phyloP scores from a whole-genome alignment of 179 eudicot genomes.

The Corrigiola litoralis region DNA sequence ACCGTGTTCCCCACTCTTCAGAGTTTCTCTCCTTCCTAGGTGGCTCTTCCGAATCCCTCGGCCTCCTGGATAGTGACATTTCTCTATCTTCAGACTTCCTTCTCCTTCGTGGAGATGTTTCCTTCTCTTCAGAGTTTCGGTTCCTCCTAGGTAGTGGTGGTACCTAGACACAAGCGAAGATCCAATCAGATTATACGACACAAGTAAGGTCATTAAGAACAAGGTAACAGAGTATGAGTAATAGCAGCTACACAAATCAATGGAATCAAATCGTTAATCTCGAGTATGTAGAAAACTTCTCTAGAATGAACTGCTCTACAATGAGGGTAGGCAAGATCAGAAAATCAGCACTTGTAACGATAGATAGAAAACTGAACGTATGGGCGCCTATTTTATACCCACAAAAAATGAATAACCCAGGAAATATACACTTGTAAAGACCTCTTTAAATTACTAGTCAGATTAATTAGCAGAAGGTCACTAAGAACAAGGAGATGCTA shows the following conservation, averaged over 20 bases:
- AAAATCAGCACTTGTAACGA: neutral
- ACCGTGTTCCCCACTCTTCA: constrained; percentile 13
- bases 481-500: no score
- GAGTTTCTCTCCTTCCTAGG: constrained; percentile 42
- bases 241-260: neutral
- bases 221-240: neutral
- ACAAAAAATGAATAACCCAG: no score
- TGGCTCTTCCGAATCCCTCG: constrained; percentile 15
- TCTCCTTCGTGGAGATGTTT: no score
- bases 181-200: neutral
- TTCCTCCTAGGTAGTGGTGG: constrained; percentile 70
- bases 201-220: neutral
- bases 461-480: no score
- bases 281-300: no score
- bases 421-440: no score
- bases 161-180: constrained; percentile 30
- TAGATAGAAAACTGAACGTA: neutral
- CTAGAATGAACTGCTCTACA: no score
- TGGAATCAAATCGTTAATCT: no score
- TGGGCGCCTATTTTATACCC: neutral
- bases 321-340: neutral
- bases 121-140: constrained; percentile 28
- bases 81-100: constrained; percentile 27
- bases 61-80: neutral
- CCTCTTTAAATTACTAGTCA: no score